phyloP scores from a whole-genome alignment of 352 stramenopile genomes.

The Sclerospora graminicola region DNA sequence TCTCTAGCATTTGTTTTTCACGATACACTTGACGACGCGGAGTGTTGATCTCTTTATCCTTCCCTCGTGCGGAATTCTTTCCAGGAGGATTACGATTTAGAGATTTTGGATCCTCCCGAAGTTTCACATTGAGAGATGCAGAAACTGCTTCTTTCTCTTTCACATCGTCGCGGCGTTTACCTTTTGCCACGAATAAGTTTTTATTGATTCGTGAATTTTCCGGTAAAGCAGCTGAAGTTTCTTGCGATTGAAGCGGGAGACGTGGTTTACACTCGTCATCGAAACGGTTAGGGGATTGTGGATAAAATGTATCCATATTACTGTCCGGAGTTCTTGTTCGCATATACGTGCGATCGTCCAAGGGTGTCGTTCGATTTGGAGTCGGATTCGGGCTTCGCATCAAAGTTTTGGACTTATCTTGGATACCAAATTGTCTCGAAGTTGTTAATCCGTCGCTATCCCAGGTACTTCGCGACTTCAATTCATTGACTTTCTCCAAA shows the following conservation, averaged over 20 bases:
- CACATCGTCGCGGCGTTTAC: slow-evolving; percentile 11
- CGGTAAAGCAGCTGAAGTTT: no score
- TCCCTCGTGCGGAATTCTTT: slow-evolving; percentile 15
- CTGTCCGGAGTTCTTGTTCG: slow-evolving; percentile 15
- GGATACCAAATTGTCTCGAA: slow-evolving; percentile 23
- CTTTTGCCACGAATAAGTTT: slow-evolving; percentile 9
- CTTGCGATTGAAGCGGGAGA: neutral
- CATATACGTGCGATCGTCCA: slow-evolving; percentile 13
- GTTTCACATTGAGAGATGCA: slow-evolving; percentile 10
- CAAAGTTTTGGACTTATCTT: slow-evolving; percentile 15
- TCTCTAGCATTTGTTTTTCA: slow-evolving; percentile 31
- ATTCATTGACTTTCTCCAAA: slow-evolving; percentile 42
- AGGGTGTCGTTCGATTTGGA: slow-evolving; percentile 11
- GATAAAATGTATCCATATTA: slow-evolving; percentile 11
- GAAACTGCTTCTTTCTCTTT: slow-evolving; percentile 5
- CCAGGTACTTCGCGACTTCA: slow-evolving; percentile 1
- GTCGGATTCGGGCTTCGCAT: slow-evolving; percentile 14
- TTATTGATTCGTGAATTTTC: neutral
- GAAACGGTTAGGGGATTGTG: slow-evolving; percentile 8
- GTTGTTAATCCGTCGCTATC: slow-evolving; percentile 11
- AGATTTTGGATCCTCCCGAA: slow-evolving; percentile 14
- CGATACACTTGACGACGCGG: slow-evolving; percentile 47
- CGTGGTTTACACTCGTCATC: slow-evolving; percentile 7
- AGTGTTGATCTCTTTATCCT: slow-evolving; percentile 8
- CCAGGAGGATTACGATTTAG: slow-evolving; percentile 15